A percentile compares a stretch with the other conserved stretches of the same genome.
Evolutionary conservation across 257 asterid species (phyloP).

Genomic region (Thymus quinquecostatus): DNA sequence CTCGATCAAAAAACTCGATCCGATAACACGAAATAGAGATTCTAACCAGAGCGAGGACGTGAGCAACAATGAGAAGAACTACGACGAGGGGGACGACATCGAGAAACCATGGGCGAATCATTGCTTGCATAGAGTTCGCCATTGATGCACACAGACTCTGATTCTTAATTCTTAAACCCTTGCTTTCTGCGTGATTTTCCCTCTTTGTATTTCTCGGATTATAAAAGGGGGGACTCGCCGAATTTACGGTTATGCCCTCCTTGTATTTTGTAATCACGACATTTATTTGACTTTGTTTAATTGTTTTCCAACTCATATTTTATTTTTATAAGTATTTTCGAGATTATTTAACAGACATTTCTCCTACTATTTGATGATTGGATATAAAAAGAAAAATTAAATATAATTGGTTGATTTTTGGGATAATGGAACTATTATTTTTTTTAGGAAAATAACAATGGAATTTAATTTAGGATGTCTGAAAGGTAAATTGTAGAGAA

Average conservation of each 20-base stretch:
- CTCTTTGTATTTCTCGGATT: not conserved
- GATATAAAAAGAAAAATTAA: too few species aligned
- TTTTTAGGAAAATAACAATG: too few species aligned
- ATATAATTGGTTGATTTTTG: too few species aligned
- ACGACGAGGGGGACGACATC: constrained; percentile 59
- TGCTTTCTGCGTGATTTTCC: constrained; percentile 24
- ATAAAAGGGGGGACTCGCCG: not conserved
- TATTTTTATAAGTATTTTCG: too few species aligned
- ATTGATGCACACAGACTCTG: constrained; percentile 27
- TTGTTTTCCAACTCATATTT: too few species aligned
- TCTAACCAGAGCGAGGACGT: constrained; percentile 69
- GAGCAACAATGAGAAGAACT: constrained; percentile 61
- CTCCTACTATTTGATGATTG: too few species aligned
- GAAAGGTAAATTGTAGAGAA: too few species aligned
- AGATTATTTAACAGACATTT: too few species aligned
- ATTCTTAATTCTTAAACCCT: constrained; percentile 39
- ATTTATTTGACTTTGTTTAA: too few species aligned
- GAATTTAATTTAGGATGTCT: too few species aligned
- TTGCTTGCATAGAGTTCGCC: constrained; percentile 52
- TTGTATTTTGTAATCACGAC: not conserved
- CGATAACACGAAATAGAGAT: constrained; percentile 21
- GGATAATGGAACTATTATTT: too few species aligned
- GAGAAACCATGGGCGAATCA: constrained; percentile 60
- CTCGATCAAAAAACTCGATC: not conserved
- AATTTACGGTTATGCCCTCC: constrained; percentile 6